Base-by-base conservation (phyloP, 202 grass and related monocot genomes). In the Panicum virgatum region DNA sequence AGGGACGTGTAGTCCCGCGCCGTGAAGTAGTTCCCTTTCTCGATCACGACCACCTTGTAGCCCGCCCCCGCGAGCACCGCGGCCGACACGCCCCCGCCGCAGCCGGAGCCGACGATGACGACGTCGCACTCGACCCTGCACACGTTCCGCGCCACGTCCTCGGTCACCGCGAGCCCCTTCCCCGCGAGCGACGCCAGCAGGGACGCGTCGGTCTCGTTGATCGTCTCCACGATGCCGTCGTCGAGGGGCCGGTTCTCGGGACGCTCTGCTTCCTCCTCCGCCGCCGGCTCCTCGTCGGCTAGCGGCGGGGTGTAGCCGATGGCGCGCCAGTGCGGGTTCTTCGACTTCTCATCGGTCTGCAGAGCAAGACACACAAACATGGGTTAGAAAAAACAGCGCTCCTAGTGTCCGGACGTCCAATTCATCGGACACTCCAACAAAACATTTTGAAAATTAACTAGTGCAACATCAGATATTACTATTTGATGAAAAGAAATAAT, bases 11-110 rank as follows among this genome's bases (percentile, higher is more conserved):
- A 98, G 77, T 96, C 96, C 80, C 81, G 69, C 5, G 84, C 48
- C 23, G 90, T 89, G 85, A 91, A 98, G 88, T 98, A 98, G 91
- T 64, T 85, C 0, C 96, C 92, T 37, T 96, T 98, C 89, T 98
- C 96, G 25, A 98, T 30, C 59, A 98, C 88, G 1, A 98, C 83
- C 9, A 98, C 96, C 82, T 96, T 98, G 85, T 89, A 69, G 0
- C 92, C 92, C 8, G 92, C 71, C 56, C 15, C 80, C 4, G 96
- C 84, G 0, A 98, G 90, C 78, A 96, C 85, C 73, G 92, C 92
- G 0, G 96, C 92, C 1, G 96, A 87, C 32, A 98, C 96, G 20
- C 88, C 90, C 1, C 96, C 96, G 15, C 96, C 96, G 81, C 90
- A 85, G 60, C 96, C 96, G 54, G 96, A 98, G 20, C 96, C 96